phyloP scores from a whole-genome alignment of 495 filamentous ascomycete species.

The Neurospora discreta region DNA sequence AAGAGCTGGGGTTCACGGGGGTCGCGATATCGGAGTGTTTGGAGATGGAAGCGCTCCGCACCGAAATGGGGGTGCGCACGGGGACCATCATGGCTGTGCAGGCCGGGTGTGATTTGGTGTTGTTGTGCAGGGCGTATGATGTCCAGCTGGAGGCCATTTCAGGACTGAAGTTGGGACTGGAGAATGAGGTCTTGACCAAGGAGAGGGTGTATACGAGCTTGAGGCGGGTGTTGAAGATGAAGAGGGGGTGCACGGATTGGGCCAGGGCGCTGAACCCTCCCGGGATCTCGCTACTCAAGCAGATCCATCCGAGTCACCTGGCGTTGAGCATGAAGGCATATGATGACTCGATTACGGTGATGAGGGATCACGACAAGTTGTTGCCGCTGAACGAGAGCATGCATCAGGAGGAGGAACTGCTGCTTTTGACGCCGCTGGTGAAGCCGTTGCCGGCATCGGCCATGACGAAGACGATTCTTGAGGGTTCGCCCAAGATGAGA shows the following conservation, averaged over 20 bases:
- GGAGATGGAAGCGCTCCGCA: conserved; percentile 88
- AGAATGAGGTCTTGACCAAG: conserved; percentile 72
- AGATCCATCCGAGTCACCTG: conserved; percentile 68
- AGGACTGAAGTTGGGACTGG: conserved; percentile 71
- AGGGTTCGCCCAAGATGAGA: conserved; percentile 35
- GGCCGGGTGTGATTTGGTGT: conserved; percentile 77
- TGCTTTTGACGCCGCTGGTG: conserved; percentile 73
- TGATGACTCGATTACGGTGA: conserved; percentile 74
- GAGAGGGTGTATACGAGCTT: conserved; percentile 66
- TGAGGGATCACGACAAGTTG: conserved; percentile 68
- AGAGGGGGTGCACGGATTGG: conserved; percentile 71
- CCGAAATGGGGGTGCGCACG: conserved; percentile 85
- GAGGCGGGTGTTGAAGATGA: conserved; percentile 60
- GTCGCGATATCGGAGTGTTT: conserved; percentile 90
- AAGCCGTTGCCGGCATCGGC: conserved; percentile 80
- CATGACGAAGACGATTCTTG: conserved; percentile 42
- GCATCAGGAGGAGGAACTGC: conserved; percentile 69
- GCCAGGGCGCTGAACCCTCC: conserved; percentile 70
- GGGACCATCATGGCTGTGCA: conserved; percentile 92
- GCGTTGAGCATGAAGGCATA: conserved; percentile 72
- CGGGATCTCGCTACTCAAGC: conserved; percentile 58
- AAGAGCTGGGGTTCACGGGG: conserved; percentile 74
- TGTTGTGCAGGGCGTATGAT: conserved; percentile 74
- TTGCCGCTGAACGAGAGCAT: conserved; percentile 68
- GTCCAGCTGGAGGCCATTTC: conserved; percentile 80